Conservation (phyloP, 805 yeast genomes). For the Metschnikowia arizonensis region DNA sequence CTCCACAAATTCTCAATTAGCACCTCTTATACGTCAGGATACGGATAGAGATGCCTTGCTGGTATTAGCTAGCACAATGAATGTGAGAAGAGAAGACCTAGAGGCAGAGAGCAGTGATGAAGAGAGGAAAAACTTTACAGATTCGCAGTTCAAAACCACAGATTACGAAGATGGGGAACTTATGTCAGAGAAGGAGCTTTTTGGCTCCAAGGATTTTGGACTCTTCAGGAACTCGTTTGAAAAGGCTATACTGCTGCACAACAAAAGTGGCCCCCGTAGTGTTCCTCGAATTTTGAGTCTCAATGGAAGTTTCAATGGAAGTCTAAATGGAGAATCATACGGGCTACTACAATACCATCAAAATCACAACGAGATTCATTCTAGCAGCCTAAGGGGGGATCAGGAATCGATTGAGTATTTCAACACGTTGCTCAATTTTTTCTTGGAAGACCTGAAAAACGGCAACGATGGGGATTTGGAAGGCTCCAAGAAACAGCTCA, state of each 20-base stretch:
- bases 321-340: conserved; percentile 25
- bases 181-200: conserved; percentile 37
- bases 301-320: conserved; percentile 31
- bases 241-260: conserved; percentile 23
- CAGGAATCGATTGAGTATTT: conserved; percentile 32
- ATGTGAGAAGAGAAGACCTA: conserved; percentile 35
- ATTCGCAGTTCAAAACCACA: neutral
- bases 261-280: conserved; percentile 5
- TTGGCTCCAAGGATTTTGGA: conserved; percentile 26
- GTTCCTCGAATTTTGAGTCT: conserved; percentile 23
- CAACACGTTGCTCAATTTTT: conserved; percentile 45
- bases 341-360: conserved; percentile 39
- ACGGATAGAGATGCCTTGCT: conserved; percentile 39
- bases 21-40: conserved; percentile 29
- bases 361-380: conserved; percentile 1
- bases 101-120: conserved; percentile 32
- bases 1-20: conserved; percentile 7
- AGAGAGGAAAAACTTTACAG: conserved; percentile 14
- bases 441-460: conserved; percentile 40
- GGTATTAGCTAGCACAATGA: conserved; percentile 30
- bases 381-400: conserved; percentile 10
- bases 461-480: neutral
- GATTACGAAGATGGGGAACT: conserved; percentile 29
- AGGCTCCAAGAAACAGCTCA: conserved; percentile 12
- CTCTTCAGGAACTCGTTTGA: conserved; percentile 22